Percentiles rank a stretch among this genome's conserved stretches.
phyloP scores from a whole-genome alignment of 2,329 filamentous ascomycete genomes.

The Arthrinium puccinioides region DNA sequence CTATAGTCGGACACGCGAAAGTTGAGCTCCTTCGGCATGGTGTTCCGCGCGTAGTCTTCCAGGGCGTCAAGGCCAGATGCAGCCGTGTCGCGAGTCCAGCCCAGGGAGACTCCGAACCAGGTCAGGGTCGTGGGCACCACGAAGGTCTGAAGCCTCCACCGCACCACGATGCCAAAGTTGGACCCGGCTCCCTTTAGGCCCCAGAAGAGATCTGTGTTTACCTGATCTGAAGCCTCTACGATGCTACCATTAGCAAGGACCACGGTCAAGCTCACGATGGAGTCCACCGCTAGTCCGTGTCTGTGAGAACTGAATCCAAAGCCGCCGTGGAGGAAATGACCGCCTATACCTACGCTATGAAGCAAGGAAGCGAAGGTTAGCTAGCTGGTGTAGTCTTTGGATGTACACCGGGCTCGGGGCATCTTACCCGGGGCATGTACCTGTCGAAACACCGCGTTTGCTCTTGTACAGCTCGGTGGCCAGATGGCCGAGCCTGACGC shows the following conservation, averaged over 20 bases:
- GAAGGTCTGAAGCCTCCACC: conserved; percentile 22
- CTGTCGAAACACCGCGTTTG: conserved; percentile 26
- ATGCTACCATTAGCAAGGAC: conserved; percentile 22
- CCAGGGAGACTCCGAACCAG: conserved; percentile 20
- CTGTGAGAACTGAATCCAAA: conserved; percentile 31
- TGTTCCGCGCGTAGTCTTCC: conserved; percentile 18
- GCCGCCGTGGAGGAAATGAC: conserved; percentile 28
- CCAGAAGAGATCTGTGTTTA: conserved; percentile 25
- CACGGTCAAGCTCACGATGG: conserved; percentile 26
- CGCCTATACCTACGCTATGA: conserved; percentile 26
- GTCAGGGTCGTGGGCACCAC: conserved; percentile 21
- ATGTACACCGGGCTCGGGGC: too few species aligned
- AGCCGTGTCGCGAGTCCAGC: conserved; percentile 16
- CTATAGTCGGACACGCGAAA: conserved; percentile 30
- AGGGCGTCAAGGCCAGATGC: conserved; percentile 41
- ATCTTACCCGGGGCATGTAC: conserved; percentile 31
- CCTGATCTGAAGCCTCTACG: conserved; percentile 19
- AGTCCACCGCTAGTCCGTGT: conserved; percentile 38
- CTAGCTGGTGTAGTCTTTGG: too few species aligned
- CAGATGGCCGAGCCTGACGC: conserved; percentile 33
- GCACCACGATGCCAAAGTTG: conserved; percentile 23
- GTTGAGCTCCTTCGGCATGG: conserved; percentile 32
- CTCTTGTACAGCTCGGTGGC: conserved; percentile 25
- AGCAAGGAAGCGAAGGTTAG: conserved; percentile 7
- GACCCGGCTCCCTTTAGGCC: conserved; percentile 24